Evolutionary conservation across 495 filamentous ascomycete genomes (phyloP).

Genomic region (Tuber indicum): DNA sequence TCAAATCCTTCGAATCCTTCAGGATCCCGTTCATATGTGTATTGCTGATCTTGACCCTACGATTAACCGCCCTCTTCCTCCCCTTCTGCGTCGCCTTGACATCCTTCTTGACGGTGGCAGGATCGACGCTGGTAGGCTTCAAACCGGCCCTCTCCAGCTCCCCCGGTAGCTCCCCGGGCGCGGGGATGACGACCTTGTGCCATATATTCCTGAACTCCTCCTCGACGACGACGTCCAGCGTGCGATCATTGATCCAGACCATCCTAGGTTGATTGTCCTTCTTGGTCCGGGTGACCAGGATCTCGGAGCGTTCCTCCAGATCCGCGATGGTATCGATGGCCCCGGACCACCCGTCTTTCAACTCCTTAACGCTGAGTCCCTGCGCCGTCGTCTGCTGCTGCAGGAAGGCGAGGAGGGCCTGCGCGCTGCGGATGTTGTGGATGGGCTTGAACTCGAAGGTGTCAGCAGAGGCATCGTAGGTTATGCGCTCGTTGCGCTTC

Average conservation of each 20-base stretch:
- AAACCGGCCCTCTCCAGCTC: constrained; percentile 66
- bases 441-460: constrained; percentile 72
- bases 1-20: constrained; percentile 56
- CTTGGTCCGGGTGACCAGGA: constrained; percentile 81
- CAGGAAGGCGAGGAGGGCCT: constrained; percentile 69
- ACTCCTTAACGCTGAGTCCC: constrained; percentile 73
- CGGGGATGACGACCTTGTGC: constrained; percentile 72
- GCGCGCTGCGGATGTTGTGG: constrained; percentile 66
- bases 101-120: constrained; percentile 58
- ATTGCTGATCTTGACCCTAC: constrained; percentile 81
- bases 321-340: constrained; percentile 68
- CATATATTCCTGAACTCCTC: constrained; percentile 75
- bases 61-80: constrained; percentile 60
- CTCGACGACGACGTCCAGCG: constrained; percentile 67
- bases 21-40: constrained; percentile 84
- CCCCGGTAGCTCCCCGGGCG: constrained; percentile 64
- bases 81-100: constrained; percentile 62
- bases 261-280: constrained; percentile 80
- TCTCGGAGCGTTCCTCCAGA: constrained; percentile 68
- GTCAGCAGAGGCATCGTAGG: constrained; percentile 52
- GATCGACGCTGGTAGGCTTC: constrained; percentile 69
- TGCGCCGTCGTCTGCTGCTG: constrained; percentile 73
- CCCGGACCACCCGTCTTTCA: constrained; percentile 90
- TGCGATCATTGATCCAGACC: constrained; percentile 83
- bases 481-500: constrained; percentile 50